phyloP scores from a whole-genome alignment of 495 filamentous ascomycete genomes.

The Ramalina peruviana region DNA sequence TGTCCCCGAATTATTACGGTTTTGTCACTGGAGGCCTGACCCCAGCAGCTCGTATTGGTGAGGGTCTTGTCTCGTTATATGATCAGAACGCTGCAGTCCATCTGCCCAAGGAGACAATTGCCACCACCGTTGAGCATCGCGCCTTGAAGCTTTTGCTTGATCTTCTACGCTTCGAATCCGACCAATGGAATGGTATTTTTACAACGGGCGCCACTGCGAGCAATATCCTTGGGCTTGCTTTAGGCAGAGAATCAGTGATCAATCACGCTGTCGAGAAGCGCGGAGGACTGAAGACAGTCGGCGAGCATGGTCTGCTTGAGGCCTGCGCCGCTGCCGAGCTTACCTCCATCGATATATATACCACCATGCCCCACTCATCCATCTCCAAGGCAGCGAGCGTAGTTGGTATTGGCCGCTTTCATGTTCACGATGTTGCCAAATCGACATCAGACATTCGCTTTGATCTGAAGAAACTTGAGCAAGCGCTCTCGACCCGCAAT shows the following conservation, averaged over 20 bases:
- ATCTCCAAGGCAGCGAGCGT: conserved; percentile 70
- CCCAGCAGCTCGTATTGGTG: conserved; percentile 71
- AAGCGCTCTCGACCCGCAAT: conserved; percentile 30
- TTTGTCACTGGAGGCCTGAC: conserved; percentile 77
- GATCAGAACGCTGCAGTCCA: conserved; percentile 87
- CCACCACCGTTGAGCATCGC: conserved; percentile 59
- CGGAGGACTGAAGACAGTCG: conserved; percentile 35
- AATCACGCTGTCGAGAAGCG: conserved; percentile 18
- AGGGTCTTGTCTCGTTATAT: conserved; percentile 60
- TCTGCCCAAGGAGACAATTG: conserved; percentile 56
- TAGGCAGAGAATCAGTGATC: conserved; percentile 56
- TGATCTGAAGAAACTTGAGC: conserved; percentile 46
- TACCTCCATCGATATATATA: conserved; percentile 57
- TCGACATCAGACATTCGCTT: conserved; percentile 44
- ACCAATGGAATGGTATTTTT: conserved; percentile 45
- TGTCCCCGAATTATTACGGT: conserved; percentile 63
- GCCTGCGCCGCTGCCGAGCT: conserved; percentile 51
- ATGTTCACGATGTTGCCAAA: conserved; percentile 45
- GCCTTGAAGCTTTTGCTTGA: conserved; percentile 56
- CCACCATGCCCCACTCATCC: conserved; percentile 71
- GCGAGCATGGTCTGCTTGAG: conserved; percentile 51
- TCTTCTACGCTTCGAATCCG: conserved; percentile 47
- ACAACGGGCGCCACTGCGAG: conserved; percentile 82
- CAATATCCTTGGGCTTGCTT: conserved; percentile 72
- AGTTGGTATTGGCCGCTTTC: conserved; percentile 61